Percentiles rank a stretch among this genome's conserved stretches.
Conservation (phyloP, 208 protist species). For the Crithidia brevicula region DNA sequence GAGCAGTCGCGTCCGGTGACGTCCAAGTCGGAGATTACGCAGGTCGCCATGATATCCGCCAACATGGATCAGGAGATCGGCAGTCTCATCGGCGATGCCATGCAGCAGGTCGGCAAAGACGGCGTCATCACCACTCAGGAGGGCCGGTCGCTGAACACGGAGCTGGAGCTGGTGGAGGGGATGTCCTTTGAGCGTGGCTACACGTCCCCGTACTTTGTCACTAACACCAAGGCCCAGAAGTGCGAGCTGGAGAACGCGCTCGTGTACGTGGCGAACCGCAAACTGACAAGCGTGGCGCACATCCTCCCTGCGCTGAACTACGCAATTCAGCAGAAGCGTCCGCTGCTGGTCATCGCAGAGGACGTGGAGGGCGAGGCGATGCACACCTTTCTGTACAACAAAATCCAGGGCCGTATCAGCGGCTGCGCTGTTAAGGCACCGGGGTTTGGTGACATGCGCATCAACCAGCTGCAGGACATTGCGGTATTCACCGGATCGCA, state of each 20-base stretch:
- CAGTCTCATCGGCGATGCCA: conserved; percentile 98
- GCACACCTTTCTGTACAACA: conserved; percentile 96
- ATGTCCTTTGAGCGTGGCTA: conserved; percentile 99
- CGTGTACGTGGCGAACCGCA: conserved; percentile 94
- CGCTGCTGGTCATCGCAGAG: conserved; percentile 90
- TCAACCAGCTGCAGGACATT: conserved; percentile 99
- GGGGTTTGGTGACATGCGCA: conserved; percentile 99
- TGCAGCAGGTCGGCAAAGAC: conserved; percentile 99
- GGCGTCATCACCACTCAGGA: conserved; percentile 99
- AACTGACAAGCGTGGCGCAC: conserved; percentile 78
- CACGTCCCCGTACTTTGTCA: conserved; percentile 99
- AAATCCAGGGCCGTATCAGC: conserved; percentile 83
- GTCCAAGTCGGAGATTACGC: conserved; percentile 97
- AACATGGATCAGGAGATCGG: conserved; percentile 99
- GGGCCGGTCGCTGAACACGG: conserved; percentile 98
- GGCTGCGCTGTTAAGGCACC: conserved; percentile 97
- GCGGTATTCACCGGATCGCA: conserved; percentile 98
- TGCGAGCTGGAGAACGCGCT: conserved; percentile 96
- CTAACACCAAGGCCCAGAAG: conserved; percentile 97
- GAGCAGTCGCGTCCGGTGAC: conserved; percentile 95
- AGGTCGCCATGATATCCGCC: conserved; percentile 99
- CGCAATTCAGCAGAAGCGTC: conserved; percentile 83
- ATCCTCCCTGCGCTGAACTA: conserved; percentile 88
- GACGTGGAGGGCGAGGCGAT: conserved; percentile 93
- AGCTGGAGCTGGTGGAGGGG: conserved; percentile 98